phyloP scores from a whole-genome alignment of 139 green algal species.

The Auxenochlorella pyrenoidosa region DNA sequence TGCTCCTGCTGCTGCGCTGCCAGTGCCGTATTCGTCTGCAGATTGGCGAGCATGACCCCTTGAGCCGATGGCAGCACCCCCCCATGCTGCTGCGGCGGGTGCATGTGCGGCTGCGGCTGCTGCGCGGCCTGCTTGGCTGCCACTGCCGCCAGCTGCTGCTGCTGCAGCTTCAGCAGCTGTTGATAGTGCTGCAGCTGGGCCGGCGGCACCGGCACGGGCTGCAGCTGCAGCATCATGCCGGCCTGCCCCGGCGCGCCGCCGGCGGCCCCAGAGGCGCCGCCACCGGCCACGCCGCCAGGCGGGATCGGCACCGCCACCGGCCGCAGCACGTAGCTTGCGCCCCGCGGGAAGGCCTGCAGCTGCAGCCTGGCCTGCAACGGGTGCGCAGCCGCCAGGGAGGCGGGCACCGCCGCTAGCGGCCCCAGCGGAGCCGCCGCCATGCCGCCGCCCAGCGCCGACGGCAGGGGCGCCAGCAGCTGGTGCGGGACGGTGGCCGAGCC shows the following conservation, averaged over 20 bases:
- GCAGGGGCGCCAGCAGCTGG: not conserved
- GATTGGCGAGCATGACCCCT: too few species aligned
- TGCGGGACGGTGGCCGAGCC: not conserved
- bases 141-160: slow-evolving; percentile 22
- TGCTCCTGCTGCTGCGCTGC: not conserved
- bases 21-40: too few species aligned
- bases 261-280: too few species aligned
- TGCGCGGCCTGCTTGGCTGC: not conserved
- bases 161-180: slow-evolving; percentile 14
- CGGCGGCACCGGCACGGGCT: not conserved
- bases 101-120: not conserved
- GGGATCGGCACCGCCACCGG: not conserved
- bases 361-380: not conserved
- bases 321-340: not conserved
- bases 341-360: slow-evolving; percentile 11
- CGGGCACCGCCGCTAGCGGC: not conserved
- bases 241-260: not conserved
- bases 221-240: slow-evolving; percentile 31
- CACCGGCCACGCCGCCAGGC: not conserved
- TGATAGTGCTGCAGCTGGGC: slow-evolving; percentile 27
- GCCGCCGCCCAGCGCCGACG: not conserved
- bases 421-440: not conserved
- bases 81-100: too few species aligned
- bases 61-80: too few species aligned
- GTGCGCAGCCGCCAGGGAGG: not conserved